Base-by-base conservation (phyloP, 495 filamentous ascomycete species). In the Aspergillus homomorphus region DNA sequence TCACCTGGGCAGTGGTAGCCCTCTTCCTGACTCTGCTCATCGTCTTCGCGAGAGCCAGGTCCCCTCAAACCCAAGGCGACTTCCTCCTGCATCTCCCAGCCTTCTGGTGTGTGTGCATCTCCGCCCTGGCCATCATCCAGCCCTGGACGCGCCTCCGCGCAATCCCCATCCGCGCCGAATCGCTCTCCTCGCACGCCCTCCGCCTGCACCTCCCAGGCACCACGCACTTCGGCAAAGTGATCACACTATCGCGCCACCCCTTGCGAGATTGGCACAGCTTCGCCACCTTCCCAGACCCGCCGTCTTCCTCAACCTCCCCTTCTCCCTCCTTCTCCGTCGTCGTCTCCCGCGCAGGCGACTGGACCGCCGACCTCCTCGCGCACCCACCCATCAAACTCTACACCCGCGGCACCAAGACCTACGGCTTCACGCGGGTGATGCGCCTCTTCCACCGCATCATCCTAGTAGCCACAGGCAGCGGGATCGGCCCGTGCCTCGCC, bases 301-400 rank as follows among this genome's bases (percentile, higher is more conserved):
- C 26, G 26, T 4, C 26, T 4, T 4, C 4, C 10, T 30, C 45
- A 18, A n/a, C n/a, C n/a, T n/a, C n/a, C 7, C 63, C 66, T 14
- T 53, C 65, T 53, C 59, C 77, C 53, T 64, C 62, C 46, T 91
- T 88, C 69, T 90, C 85, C 18, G 74, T 88, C 54, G 73, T 94
- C 43, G 75, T 93, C 50, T 90, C 88, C 58, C 86, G 88, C 65
- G 90, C 89, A 1, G 90, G 90, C n/a, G 89, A 93, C 77, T 95
- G 89, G 88, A 95, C 90, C 15, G 68, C 74, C 33, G 73, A 78
- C 41, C 78, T 80, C 23, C 90, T 92, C 71, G 66, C 73, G 52
- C 73, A 82, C 57, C 86, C 87, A 8, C 81, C 83, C 45, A 78
- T 67, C 4, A 64, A 71, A 45, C 61, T 79, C n/a, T 78, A 70